Base-by-base conservation (phyloP, 2,329 filamentous ascomycete species). In the Colletotrichum neosansevieriae region DNA sequence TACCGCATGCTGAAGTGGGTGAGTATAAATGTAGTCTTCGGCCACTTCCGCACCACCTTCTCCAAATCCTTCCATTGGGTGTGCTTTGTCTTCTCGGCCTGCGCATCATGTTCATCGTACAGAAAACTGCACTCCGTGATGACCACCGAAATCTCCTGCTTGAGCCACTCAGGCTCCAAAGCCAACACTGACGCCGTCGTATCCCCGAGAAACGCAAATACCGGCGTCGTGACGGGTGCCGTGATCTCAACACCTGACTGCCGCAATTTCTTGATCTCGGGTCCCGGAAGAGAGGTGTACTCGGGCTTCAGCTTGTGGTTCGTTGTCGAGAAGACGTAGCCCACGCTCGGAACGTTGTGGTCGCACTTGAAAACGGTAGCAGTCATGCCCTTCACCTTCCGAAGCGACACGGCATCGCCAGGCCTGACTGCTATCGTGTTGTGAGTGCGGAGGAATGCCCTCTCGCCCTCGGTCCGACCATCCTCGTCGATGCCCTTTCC, bases 101-200 rank as follows among this genome's bases (percentile, higher is more conserved):
- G 82, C 2, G 72, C 73, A 17, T 77, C 73, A 71, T 85, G 83
- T 71, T 80, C 76, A 44, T 82, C 79, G 34, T 76, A 76, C 34
- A 85, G 61, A 69, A 85, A 85, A 63, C 82, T 84, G 72, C 83
- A 85, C 74, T 85, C 83, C 0, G 82, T 84, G 42, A 85, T 81
- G 58, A 85, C 82, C 5, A 85, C 81, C 6, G 79, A 76, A 13
- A 84, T 78, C 0, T 76, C 81, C 0, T 74, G 72, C 2, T 66
- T 57, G 32, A 85, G 67, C 82, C 83, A 84, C 24, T 73, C 70
- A 0, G 82, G 81, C 58, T 74, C 80, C 0, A 73, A 72, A 11
- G 78, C 79, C 7, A 85, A 75, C 4, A 78, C 79, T 15, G 74
- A 72, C 4, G 81, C 77, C 2, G 83, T 84, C 1, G 81, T 83